Evolutionary conservation across 2,329 filamentous ascomycete species (phyloP), one percentile per base, ranked within the genome.

Genomic region (Bipolaris sorokiniana): DNA sequence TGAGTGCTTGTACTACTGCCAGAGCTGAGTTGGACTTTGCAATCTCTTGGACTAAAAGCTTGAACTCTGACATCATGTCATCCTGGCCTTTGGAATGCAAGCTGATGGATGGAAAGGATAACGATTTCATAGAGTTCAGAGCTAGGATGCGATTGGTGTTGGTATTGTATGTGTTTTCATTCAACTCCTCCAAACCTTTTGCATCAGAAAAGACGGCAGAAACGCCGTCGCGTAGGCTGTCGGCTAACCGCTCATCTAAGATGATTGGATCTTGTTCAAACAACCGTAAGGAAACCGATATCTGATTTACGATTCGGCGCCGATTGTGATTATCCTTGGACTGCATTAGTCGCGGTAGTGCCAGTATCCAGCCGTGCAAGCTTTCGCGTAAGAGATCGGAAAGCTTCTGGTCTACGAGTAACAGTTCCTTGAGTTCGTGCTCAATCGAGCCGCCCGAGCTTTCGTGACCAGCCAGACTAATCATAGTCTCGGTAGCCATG

Each of bases 341-440:
- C 72, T 94, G 91, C 87, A 97, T 93, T 13, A 91, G 77, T 15
- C 92, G 85, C 5, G 94, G 89, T 16, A 99, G 83, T 38, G 91
- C 88, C 2, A 86, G 86, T 22, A 93, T 84, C 92, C 93, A 97
- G 50, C 87, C 88, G 73, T 94, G 90, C 0, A 96, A 82, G 0
- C 86, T 89, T 26, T 83, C 84, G 65, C 91, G 90, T 23, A 94
- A 79, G 2, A 85, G 79, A 20, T 90, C 86, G 3, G 83, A 78
- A 1, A 93, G 81, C 47, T 84, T 79, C 1, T 83, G 77, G 64
- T 92, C 87, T 10, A 88, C 85, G 37, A 78, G 82, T 5, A 88
- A 79, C 23, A 96, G 78, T 59, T 88, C 83, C 26, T 81, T 81
- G 4, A 96, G 74, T 42, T 70, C 73, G 51, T 48, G 64, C 65